These are phyloP conservation scores for Sisymbrium irio DNA, from an alignment of 345 rosid species.

Conservation along the genomic window DNA sequence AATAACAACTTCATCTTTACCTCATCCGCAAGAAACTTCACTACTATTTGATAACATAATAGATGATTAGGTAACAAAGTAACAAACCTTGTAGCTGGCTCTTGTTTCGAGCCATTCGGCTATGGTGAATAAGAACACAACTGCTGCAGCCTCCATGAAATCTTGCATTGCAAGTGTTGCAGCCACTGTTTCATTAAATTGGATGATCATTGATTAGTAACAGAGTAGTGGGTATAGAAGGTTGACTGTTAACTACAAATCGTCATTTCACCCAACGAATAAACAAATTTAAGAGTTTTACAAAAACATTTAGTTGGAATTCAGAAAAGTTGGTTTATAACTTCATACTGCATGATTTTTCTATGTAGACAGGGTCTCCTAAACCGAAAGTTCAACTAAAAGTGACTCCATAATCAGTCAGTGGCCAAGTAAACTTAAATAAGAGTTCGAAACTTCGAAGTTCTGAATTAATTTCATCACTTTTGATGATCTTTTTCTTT, in stretches of 20 bases:
- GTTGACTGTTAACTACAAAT: no score
- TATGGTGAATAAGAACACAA: conserved; percentile 78
- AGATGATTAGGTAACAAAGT: conserved; percentile 8
- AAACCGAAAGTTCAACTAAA: not conserved
- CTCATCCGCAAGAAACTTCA: not conserved
- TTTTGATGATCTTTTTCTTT: not conserved
- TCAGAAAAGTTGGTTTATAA: no score
- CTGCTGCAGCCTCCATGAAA: conserved; percentile 75
- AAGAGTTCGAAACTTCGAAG: not conserved
- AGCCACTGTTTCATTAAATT: conserved; percentile 46
- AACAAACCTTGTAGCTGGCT: conserved; percentile 82
- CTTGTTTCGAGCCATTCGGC: conserved; percentile 91
- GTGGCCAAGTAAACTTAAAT: not conserved
- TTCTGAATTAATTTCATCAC: not conserved
- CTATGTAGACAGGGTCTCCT: no score
- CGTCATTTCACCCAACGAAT: no score
- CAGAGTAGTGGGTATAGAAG: no score
- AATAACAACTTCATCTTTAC: not conserved
- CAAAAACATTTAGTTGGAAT: no score
- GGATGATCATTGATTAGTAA: not conserved
- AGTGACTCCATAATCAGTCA: not conserved
- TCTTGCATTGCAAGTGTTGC: conserved; percentile 82
- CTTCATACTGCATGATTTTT: no score
- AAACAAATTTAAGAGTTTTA: no score
- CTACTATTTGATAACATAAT: not conserved